These are phyloP conservation scores for Zygoascus biomembranicola DNA, from an alignment of 805 yeast species.

Conservation along the genomic window DNA sequence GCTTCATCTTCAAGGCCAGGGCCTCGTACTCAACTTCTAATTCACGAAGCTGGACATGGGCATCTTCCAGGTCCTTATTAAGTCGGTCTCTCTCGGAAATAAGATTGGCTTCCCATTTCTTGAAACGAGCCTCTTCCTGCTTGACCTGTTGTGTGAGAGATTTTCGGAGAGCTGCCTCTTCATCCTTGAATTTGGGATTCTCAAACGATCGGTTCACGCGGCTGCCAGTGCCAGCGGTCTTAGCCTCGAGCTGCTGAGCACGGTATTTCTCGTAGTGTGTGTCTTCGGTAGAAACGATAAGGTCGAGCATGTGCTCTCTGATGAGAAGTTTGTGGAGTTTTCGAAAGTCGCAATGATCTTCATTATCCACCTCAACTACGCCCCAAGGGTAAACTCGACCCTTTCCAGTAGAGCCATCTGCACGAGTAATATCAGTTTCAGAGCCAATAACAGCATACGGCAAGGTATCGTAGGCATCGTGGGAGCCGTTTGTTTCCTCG, in stretches of 20 bases:
- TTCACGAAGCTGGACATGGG: constrained; percentile 42
- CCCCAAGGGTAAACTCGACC: constrained; percentile 88
- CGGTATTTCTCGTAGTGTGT: constrained; percentile 64
- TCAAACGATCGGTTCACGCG: constrained; percentile 32
- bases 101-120: constrained; percentile 97
- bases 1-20: constrained; percentile 15
- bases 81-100: constrained; percentile 90
- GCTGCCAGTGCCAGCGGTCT: constrained; percentile 33
- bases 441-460: constrained; percentile 61
- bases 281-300: constrained; percentile 67
- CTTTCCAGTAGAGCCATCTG: constrained; percentile 44
- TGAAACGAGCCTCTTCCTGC: constrained; percentile 92
- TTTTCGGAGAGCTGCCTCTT: constrained; percentile 87
- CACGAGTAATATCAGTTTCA: constrained; percentile 37
- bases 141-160: constrained; percentile 95
- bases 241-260: constrained; percentile 43
- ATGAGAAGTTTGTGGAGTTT: constrained; percentile 57
- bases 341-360: constrained; percentile 66
- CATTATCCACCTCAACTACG: constrained; percentile 71
- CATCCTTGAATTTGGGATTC: constrained; percentile 93
- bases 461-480: not conserved
- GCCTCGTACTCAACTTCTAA: constrained; percentile 29
- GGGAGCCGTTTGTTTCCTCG: not conserved
- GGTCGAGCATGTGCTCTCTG: constrained; percentile 66
- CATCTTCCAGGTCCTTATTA: constrained; percentile 86